Conservation (phyloP, 2,329 filamentous ascomycete genomes). For the Ilyonectria mors-panacis region DNA sequence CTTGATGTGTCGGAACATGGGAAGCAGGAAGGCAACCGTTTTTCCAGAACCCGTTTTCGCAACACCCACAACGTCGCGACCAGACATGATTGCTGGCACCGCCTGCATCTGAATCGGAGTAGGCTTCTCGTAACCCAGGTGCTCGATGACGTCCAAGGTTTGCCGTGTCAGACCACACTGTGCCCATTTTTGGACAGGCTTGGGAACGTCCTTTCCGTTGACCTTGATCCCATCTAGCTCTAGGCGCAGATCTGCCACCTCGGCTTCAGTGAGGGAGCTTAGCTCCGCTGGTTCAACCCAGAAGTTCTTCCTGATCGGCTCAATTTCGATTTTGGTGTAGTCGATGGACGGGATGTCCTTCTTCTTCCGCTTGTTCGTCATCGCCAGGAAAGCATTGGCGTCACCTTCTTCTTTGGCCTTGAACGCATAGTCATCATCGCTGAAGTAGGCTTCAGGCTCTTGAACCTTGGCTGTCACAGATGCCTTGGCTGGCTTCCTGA, state of each 20-base stretch:
- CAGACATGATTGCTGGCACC: conserved; percentile 95
- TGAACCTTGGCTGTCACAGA: conserved; percentile 65
- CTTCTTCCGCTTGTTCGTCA: conserved; percentile 83
- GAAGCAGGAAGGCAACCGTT: conserved; percentile 93
- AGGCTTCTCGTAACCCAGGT: conserved; percentile 87
- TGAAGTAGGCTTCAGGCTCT: conserved; percentile 89
- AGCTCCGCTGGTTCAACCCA: conserved; percentile 93
- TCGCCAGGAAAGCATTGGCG: conserved; percentile 65
- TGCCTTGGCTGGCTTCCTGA: conserved; percentile 55
- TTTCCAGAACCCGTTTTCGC: conserved; percentile 99
- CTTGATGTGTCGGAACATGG: conserved; percentile 98
- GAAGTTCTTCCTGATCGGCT: conserved; percentile 92
- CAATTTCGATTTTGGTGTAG: conserved; percentile 88
- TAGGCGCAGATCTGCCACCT: conserved; percentile 84
- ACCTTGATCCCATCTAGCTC: conserved; percentile 98
- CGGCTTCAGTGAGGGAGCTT: conserved; percentile 85
- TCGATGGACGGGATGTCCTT: conserved; percentile 93
- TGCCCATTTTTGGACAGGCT: conserved; percentile 96
- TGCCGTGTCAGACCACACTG: conserved; percentile 92
- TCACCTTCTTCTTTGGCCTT: conserved; percentile 64
- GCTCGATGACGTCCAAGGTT: conserved; percentile 87
- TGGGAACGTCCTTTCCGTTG: conserved; percentile 87
- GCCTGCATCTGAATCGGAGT: conserved; percentile 97
- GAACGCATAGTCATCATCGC: conserved; percentile 81
- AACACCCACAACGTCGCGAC: conserved; percentile 94